phyloP scores from a whole-genome alignment of 169 alveolate species.

The Theileria parva region DNA sequence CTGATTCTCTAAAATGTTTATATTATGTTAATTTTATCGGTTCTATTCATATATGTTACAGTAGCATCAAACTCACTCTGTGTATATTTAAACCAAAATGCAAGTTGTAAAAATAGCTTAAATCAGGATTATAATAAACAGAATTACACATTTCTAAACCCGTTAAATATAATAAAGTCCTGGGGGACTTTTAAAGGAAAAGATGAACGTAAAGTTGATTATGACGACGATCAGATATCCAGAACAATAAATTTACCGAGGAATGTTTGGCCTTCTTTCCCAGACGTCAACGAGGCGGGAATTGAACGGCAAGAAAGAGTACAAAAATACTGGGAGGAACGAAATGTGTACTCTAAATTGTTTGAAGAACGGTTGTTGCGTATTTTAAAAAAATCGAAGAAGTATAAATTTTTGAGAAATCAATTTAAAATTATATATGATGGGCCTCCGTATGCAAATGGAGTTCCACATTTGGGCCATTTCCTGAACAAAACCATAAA shows the following conservation, averaged over 20 bases:
- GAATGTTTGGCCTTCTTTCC: constrained; percentile 50
- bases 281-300: constrained; percentile 34
- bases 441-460: constrained; percentile 91
- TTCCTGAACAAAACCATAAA: constrained; percentile 82
- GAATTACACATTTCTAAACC: constrained; percentile 4
- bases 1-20: constrained; percentile 6
- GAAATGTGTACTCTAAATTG: constrained; percentile 40
- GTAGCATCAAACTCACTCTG: background rate
- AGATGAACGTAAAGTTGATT: background rate
- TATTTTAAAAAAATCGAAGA: background rate
- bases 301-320: constrained; percentile 56
- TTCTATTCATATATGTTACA: constrained; percentile 3
- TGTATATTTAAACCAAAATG: background rate
- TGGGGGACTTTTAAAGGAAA: background rate
- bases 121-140: background rate
- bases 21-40: constrained; percentile 14
- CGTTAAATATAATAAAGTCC: constrained; percentile 1
- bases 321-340: constrained; percentile 62
- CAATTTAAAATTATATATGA: constrained; percentile 70
- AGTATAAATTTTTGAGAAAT: constrained; percentile 3
- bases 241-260: constrained; percentile 29
- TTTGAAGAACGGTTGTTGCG: constrained; percentile 21
- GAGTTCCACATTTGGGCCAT: constrained; percentile 86
- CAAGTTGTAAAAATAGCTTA: background rate
- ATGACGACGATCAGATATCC: constrained; percentile 3